phyloP scores from a whole-genome alignment of 805 yeast species.

The Teunomyces lycoperdinae region DNA sequence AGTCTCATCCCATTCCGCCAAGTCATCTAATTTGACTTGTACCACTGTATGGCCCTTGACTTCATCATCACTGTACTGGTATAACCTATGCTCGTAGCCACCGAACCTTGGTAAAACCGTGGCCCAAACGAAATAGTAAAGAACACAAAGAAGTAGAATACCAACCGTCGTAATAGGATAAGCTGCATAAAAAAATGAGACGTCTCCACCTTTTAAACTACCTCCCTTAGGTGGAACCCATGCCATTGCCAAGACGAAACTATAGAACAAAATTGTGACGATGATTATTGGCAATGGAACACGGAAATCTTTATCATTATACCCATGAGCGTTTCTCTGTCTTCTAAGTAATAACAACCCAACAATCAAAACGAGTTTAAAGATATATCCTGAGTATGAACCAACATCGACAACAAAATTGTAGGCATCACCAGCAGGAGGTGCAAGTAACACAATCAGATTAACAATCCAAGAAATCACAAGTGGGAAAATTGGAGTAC shows the following conservation, averaged over 20 bases:
- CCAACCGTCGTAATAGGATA: constrained; percentile 41
- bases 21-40: constrained; percentile 27
- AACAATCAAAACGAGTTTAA: constrained; percentile 23
- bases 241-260: constrained; percentile 39
- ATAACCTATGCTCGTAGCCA: constrained; percentile 29
- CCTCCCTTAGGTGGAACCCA: constrained; percentile 42
- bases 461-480: constrained; percentile 24
- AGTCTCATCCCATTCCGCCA: constrained; percentile 32
- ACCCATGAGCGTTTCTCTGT: constrained; percentile 27
- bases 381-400: constrained; percentile 26
- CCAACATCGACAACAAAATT: constrained; percentile 31
- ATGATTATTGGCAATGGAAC: constrained; percentile 31
- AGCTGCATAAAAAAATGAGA: constrained; percentile 41
- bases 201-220: constrained; percentile 39
- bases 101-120: constrained; percentile 32
- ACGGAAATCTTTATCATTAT: constrained; percentile 30
- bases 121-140: constrained; percentile 37
- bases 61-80: constrained; percentile 33
- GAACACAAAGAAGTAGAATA: constrained; percentile 26
- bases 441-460: constrained; percentile 27
- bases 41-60: constrained; percentile 35
- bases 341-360: constrained; percentile 27
- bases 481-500: constrained; percentile 28
- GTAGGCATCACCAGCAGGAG: constrained; percentile 35
- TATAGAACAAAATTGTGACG: constrained; percentile 30